Conservation (phyloP, 768 basidiomycete species). For the Asterophora parasitica region DNA sequence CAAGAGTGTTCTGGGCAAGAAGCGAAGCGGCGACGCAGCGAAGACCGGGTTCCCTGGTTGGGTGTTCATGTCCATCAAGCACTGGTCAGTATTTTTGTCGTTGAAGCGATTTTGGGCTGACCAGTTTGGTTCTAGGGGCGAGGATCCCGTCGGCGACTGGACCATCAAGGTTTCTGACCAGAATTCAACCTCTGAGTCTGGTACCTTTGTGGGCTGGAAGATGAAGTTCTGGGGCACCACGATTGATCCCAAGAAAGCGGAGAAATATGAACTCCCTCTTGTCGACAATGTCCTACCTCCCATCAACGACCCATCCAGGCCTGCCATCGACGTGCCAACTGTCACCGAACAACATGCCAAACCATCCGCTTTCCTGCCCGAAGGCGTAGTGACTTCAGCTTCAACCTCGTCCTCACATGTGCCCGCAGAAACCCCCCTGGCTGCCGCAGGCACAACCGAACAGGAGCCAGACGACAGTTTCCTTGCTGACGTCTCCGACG, state of each 20-base stretch:
- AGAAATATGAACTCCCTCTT: conserved; percentile 54
- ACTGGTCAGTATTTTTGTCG: conserved; percentile 61
- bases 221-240: conserved; percentile 90
- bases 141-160: conserved; percentile 91
- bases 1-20: conserved; percentile 75
- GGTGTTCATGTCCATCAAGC: conserved; percentile 97
- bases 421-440: conserved; percentile 40
- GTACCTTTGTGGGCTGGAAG: conserved; percentile 84
- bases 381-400: conserved; percentile 48
- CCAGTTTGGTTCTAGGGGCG: conserved; percentile 62
- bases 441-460: conserved; percentile 26
- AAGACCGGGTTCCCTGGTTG: conserved; percentile 79
- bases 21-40: conserved; percentile 59
- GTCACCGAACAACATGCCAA: conserved; percentile 65
- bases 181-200: conserved; percentile 43
- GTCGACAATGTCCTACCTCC: conserved; percentile 47
- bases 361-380: conserved; percentile 82
- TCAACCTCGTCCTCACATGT: neutral
- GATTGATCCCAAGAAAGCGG: conserved; percentile 63
- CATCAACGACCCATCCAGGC: conserved; percentile 31
- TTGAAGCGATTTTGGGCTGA: conserved; percentile 8
- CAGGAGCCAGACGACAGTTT: conserved; percentile 54
- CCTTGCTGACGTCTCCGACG: conserved; percentile 67
- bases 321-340: conserved; percentile 28
- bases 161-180: conserved; percentile 83